These are phyloP conservation scores for Gossypium mustelinum DNA, from an alignment of 345 rosid species.

Conservation along the genomic window DNA sequence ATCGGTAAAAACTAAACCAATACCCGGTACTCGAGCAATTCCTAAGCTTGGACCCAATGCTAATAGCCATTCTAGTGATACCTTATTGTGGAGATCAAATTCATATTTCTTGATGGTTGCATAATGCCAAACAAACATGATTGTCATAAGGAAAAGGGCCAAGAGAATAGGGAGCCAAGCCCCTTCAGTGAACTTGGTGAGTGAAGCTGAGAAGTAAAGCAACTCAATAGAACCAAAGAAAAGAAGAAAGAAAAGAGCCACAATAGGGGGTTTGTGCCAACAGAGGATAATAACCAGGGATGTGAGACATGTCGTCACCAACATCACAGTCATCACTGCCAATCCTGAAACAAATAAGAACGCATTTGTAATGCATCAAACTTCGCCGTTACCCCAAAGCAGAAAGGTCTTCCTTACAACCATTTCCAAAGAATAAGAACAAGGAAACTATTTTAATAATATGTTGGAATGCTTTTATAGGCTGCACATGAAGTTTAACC, in stretches of 20 bases:
- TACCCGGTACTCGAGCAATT: constrained; percentile 86
- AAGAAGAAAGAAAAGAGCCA: constrained; percentile 72
- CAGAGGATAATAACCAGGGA: constrained; percentile 84
- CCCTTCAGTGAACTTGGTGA: constrained; percentile 90
- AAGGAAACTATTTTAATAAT: not conserved
- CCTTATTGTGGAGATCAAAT: constrained; percentile 92
- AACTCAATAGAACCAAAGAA: constrained; percentile 84
- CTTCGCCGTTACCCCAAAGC: not conserved
- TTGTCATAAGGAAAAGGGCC: constrained; percentile 74
- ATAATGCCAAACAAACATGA: constrained; percentile 98
- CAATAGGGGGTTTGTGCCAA: constrained; percentile 81
- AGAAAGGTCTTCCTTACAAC: not conserved
- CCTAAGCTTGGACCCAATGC: constrained; percentile 92
- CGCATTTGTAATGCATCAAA: not conserved
- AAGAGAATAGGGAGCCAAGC: constrained; percentile 99
- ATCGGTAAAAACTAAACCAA: constrained; percentile 89
- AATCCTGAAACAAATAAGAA: constrained; percentile 52
- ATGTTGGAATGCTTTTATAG: not conserved
- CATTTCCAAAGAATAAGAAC: not conserved
- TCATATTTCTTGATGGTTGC: constrained; percentile 90
- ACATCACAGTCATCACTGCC: constrained; percentile 98
- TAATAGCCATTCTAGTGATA: constrained; percentile 94
- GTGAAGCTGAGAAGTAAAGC: constrained; percentile 97
- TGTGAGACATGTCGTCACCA: constrained; percentile 95
- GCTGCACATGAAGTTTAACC: not conserved